phyloP scores from a whole-genome alignment of 371 early-diverging fungal species.

The Mucor piriformis region DNA sequence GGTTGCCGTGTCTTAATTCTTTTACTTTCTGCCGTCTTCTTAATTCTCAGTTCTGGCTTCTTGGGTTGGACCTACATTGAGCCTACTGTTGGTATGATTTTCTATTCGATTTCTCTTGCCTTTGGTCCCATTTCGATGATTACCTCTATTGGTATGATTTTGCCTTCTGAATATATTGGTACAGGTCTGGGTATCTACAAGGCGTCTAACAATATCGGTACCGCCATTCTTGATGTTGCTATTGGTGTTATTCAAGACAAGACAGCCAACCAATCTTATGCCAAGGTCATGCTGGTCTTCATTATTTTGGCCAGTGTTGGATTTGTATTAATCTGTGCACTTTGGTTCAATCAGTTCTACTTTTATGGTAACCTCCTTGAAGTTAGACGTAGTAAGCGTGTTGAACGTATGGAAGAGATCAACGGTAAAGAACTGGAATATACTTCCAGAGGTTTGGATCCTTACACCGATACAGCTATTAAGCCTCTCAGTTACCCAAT shows the following conservation, averaged over 20 bases:
- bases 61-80: slow-evolving; percentile 48
- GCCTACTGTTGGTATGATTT: slow-evolving; percentile 52
- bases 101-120: slow-evolving; percentile 50
- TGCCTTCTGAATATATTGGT: slow-evolving; percentile 56
- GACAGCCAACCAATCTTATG: slow-evolving; percentile 36
- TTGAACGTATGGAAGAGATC: slow-evolving; percentile 42
- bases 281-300: slow-evolving; percentile 44
- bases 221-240: slow-evolving; percentile 52
- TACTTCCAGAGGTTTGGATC: slow-evolving; percentile 41
- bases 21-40: slow-evolving; percentile 41
- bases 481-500: slow-evolving; percentile 27
- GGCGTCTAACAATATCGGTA: slow-evolving; percentile 50
- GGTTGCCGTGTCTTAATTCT: slow-evolving; percentile 51
- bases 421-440: slow-evolving; percentile 40
- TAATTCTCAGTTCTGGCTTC: slow-evolving; percentile 46
- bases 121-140: slow-evolving; percentile 60
- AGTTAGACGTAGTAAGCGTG: slow-evolving; percentile 33
- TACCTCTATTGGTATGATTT: slow-evolving; percentile 53
- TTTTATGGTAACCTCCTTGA: slow-evolving; percentile 39
- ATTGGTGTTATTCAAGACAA: slow-evolving; percentile 58
- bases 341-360: slow-evolving; percentile 36
- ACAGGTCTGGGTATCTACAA: slow-evolving; percentile 61
- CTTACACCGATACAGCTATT: slow-evolving; percentile 26
- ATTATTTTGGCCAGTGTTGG: slow-evolving; percentile 39
- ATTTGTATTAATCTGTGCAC: slow-evolving; percentile 31